Evolutionary conservation across 106 monocot genomes (phyloP).

Genomic region (Acanthochlamys bracteata): DNA sequence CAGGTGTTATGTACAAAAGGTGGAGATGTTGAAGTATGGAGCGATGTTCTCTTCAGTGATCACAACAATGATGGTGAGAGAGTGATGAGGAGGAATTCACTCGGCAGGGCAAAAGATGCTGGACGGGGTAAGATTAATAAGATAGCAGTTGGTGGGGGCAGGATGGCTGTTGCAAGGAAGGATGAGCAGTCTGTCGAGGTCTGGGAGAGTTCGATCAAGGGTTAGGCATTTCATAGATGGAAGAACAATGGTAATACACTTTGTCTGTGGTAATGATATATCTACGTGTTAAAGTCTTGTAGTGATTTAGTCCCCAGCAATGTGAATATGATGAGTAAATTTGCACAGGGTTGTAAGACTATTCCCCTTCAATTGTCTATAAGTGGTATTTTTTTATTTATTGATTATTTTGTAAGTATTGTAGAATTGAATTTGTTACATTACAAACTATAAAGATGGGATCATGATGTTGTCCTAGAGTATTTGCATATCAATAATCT

Average conservation of each 20-base stretch:
- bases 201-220: constrained; percentile 4
- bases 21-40: constrained; percentile 68
- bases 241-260: neutral
- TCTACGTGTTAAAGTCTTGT: neutral
- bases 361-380: too few relatives aligned
- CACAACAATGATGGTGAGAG: constrained; percentile 18
- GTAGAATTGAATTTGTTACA: too few relatives aligned
- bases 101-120: constrained; percentile 26
- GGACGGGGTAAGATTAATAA: neutral
- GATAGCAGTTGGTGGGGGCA: neutral
- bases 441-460: too few relatives aligned
- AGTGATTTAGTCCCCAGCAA: neutral
- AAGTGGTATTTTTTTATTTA: too few relatives aligned
- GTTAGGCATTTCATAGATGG: neutral
- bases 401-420: too few relatives aligned
- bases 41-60: constrained; percentile 24
- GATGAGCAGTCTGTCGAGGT: constrained; percentile 9
- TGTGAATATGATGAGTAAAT: neutral
- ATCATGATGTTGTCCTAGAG: too few relatives aligned
- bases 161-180: constrained; percentile 1
- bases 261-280: neutral
- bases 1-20: constrained; percentile 45
- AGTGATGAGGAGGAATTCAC: constrained; percentile 57
- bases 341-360: too few relatives aligned
- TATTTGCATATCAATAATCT: too few relatives aligned